Base-by-base conservation (phyloP, 139 green algal genomes). In the Mychonastes homosphaera region DNA sequence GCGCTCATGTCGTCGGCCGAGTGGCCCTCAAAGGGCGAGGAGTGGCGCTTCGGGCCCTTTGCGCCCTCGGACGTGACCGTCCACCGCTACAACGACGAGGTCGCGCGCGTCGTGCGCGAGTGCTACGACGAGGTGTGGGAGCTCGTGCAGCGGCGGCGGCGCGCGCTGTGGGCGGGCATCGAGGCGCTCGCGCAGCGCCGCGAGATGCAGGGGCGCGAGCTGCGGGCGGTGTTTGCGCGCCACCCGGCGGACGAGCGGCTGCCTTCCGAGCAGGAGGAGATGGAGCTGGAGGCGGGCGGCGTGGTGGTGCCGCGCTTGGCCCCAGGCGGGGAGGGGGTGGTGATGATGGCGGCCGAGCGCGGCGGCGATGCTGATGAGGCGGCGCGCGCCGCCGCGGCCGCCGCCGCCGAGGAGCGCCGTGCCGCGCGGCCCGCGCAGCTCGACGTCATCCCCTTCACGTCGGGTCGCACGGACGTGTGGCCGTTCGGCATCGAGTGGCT, bases 51-150 rank as follows among this genome's bases (percentile, higher is more conserved):
- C 41, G 71, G 77, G 45, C 60, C 75, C 6, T 58, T 63, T 16
- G 64, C 69, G 39, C 64, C 65, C 1, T 77, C 67, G 9, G 75
- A 82, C 58, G 51, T 71, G 6, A 82, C 71, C 12, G 77, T 67
- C 71, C 75, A 79, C 71, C 78, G 75, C 56, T 82, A 82, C 53
- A 65, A 53, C 15, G 75, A 79, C 47, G 70, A 76, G 48, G 70
- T 82, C 44, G 70, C 67, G 36, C 46, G 57, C 12, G 48, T 79
- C 51, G 48, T 82, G 36, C 73, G 71, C 56, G 23, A 4, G 13
- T 77, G 70, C 57, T 75, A 71, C 21, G 67, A 74, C 12, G 75
- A 78, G 27, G 75, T 77, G 35, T 70, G 62, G 63, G 47, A 5
- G 29, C 71, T 78, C 13, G 49, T 82, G 40, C 35, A 69, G 19